These are phyloP conservation scores for Podila epigama DNA, from an alignment of 192 early-diverging fungal genomes.

Conservation along the genomic window DNA sequence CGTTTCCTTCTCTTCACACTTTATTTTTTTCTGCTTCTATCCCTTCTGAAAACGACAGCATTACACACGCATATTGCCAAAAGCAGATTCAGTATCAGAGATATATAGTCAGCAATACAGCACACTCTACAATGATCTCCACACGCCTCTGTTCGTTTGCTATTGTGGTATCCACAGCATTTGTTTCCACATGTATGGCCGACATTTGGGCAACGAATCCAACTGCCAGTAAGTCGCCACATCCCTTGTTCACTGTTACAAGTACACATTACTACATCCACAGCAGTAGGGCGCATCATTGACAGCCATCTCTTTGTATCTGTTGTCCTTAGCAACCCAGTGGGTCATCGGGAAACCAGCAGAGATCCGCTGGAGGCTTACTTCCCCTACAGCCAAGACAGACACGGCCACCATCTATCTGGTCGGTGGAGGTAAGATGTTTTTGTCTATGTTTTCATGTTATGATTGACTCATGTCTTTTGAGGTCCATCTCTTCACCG, in stretches of 20 bases:
- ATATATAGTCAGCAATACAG: too few relatives aligned
- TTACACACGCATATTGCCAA: neutral
- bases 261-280: neutral
- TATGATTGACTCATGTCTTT: neutral
- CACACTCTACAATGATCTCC: neutral
- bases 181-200: constrained; percentile 7
- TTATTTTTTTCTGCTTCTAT: neutral
- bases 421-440: constrained; percentile 26
- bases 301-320: neutral
- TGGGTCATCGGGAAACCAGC: constrained; percentile 16
- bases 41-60: neutral
- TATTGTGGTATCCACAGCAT: constrained; percentile 6
- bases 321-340: neutral
- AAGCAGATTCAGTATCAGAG: neutral
- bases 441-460: neutral
- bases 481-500: neutral
- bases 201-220: constrained; percentile 15
- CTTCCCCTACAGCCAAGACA: neutral
- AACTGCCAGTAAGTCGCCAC: neutral
- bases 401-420: constrained; percentile 8
- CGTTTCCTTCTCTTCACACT: neutral
- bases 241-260: neutral
- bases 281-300: neutral
- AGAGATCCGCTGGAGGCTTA: constrained; percentile 16
- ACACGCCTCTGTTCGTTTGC: constrained; percentile 1